phyloP scores from a whole-genome alignment of 495 filamentous ascomycete genomes.

The Emericellopsis terricola region DNA sequence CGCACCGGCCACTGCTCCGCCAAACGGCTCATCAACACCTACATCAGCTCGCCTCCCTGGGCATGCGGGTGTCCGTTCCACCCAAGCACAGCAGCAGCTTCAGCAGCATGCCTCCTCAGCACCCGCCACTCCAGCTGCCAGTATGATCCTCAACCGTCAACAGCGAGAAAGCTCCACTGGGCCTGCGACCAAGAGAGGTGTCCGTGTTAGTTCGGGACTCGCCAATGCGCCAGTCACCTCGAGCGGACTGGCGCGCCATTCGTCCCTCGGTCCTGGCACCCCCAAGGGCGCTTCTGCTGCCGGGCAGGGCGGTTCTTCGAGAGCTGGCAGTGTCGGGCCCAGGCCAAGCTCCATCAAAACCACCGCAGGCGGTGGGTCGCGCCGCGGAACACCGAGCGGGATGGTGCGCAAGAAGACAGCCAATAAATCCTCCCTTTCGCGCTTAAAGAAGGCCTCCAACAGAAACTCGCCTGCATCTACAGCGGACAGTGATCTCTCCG shows the following conservation, averaged over 20 bases:
- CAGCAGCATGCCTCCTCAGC: slow-evolving; percentile 33
- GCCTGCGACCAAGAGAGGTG: slow-evolving; percentile 52
- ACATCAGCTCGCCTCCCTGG: slow-evolving; percentile 30
- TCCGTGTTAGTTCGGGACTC: slow-evolving; percentile 46
- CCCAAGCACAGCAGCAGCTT: slow-evolving; percentile 13
- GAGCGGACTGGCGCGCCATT: slow-evolving; percentile 58
- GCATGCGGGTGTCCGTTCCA: too few relatives aligned
- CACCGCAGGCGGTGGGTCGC: slow-evolving; percentile 11
- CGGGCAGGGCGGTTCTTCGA: slow-evolving; percentile 26
- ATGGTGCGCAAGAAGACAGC: slow-evolving; percentile 30
- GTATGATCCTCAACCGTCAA: slow-evolving; percentile 40
- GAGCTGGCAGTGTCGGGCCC: slow-evolving; percentile 59
- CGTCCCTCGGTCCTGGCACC: slow-evolving; percentile 68
- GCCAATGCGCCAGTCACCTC: slow-evolving; percentile 48
- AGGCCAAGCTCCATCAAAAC: slow-evolving; percentile 34
- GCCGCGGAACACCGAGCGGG: slow-evolving; percentile 47
- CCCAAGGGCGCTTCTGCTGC: slow-evolving; percentile 36
- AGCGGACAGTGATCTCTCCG: slow-evolving; percentile 44
- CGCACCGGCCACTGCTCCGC: slow-evolving; percentile 5
- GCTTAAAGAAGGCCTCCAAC: slow-evolving; percentile 29
- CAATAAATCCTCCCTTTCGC: slow-evolving; percentile 29
- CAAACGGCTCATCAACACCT: slow-evolving; percentile 21
- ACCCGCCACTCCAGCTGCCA: slow-evolving; percentile 46
- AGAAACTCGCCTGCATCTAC: slow-evolving; percentile 42
- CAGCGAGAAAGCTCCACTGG: slow-evolving; percentile 64